Conservation (phyloP, 805 yeast genomes). For the Starmerella asiatica region DNA sequence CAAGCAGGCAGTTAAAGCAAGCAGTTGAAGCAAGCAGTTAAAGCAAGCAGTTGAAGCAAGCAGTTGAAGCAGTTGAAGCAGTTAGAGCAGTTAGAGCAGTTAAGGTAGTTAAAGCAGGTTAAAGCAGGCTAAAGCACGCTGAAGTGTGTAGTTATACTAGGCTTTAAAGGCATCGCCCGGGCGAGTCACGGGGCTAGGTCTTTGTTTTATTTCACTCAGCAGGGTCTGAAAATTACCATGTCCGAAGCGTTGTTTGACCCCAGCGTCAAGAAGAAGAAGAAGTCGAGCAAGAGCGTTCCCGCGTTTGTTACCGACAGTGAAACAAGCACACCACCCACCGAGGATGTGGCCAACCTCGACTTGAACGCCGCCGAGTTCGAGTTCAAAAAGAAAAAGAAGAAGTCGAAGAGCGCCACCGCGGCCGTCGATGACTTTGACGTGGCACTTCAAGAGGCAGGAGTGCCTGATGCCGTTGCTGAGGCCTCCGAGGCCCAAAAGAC, state of each 20-base stretch:
- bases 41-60: too few relatives aligned
- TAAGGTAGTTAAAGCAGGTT: too few relatives aligned
- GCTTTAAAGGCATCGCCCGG: too few relatives aligned
- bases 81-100: too few relatives aligned
- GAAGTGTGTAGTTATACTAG: too few relatives aligned
- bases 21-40: too few relatives aligned
- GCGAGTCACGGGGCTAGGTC: too few relatives aligned
- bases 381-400: conserved; percentile 61
- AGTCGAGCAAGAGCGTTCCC: conserved; percentile 26
- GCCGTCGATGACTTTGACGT: conserved; percentile 75
- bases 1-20: too few relatives aligned
- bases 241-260: conserved; percentile 26
- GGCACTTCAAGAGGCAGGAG: conserved; percentile 81
- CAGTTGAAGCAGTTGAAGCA: too few relatives aligned
- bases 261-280: conserved; percentile 28
- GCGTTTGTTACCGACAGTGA: conserved; percentile 30
- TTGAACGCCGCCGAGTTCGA: conserved; percentile 23
- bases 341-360: conserved; percentile 8
- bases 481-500: conserved; percentile 12
- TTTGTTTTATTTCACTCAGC: too few relatives aligned
- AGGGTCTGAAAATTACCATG: too few relatives aligned
- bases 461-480: conserved; percentile 36
- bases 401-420: conserved; percentile 48
- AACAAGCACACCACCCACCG: conserved; percentile 35
- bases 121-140: too few relatives aligned